Percentiles rank a stretch among this genome's conserved stretches.
phyloP scores from a whole-genome alignment of 257 asterid genomes.

The Solanum chiquidenum region DNA sequence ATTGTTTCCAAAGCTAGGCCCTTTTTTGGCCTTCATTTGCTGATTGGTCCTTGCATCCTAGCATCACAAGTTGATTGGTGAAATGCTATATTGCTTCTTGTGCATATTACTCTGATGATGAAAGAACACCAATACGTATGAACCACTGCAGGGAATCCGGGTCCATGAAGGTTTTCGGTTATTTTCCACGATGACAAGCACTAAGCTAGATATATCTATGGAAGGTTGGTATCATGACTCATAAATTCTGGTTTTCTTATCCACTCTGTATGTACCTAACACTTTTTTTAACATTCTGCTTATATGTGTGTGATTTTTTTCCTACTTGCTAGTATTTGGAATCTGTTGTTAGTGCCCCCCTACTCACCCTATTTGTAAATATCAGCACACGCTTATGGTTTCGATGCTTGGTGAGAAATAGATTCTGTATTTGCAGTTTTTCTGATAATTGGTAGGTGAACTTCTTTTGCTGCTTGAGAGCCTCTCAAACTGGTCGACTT shows the following conservation, averaged over 20 bases:
- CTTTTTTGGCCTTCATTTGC: neutral
- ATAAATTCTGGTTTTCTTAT: neutral
- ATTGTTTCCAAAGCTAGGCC: neutral
- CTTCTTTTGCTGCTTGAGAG: neutral
- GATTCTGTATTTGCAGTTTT: neutral
- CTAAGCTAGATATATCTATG: slow-evolving; percentile 43
- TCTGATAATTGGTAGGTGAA: neutral
- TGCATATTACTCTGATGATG: slow-evolving; percentile 1
- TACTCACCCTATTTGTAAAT: neutral
- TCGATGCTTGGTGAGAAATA: neutral
- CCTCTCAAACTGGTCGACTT: neutral
- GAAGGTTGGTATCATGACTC: slow-evolving; percentile 44
- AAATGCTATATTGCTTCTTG: neutral
- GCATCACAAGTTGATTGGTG: neutral
- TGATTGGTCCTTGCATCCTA: neutral
- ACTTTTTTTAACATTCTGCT: neutral
- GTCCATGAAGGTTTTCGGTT: slow-evolving; percentile 70
- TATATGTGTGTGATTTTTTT: neutral
- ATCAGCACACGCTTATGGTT: neutral
- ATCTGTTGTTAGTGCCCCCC: neutral
- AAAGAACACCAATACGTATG: neutral
- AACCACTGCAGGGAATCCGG: slow-evolving; percentile 54
- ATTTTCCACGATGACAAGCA: slow-evolving; percentile 75
- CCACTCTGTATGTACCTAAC: neutral
- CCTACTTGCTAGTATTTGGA: neutral